Percentiles rank a stretch among this genome's conserved stretches.
These are phyloP conservation scores for Cladorrhinum samala DNA, from an alignment of 495 filamentous ascomycete genomes.

Conservation along the genomic window DNA sequence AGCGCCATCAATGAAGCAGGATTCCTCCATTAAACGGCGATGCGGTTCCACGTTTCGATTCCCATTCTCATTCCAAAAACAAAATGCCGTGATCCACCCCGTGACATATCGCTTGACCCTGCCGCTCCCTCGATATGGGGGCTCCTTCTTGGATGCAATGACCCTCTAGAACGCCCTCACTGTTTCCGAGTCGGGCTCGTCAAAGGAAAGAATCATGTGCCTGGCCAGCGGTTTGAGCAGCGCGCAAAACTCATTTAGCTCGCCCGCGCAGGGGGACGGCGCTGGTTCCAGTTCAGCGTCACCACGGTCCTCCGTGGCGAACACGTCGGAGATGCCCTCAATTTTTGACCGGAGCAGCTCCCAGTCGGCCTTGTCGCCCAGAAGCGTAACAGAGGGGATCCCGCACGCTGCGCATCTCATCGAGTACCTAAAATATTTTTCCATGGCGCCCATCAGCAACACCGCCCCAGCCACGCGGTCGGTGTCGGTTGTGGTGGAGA, in stretches of 20 bases:
- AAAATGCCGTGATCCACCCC: conserved; percentile 5
- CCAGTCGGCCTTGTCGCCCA: conserved; percentile 27
- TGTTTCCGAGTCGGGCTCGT: conserved; percentile 22
- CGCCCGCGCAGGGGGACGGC: not conserved
- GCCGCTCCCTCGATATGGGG: not conserved
- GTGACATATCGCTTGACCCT: not conserved
- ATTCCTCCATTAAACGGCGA: too few relatives aligned
- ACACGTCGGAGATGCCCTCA: conserved; percentile 14
- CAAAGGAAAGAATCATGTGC: conserved; percentile 26
- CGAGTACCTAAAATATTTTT: conserved; percentile 22
- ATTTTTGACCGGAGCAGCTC: conserved; percentile 15
- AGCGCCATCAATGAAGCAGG: not conserved
- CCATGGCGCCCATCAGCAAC: conserved; percentile 28
- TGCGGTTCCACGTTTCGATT: not conserved
- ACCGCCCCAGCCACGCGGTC: conserved; percentile 22
- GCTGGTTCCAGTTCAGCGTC: too few relatives aligned
- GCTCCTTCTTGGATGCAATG: not conserved
- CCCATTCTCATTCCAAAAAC: not conserved
- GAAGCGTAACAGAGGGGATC: conserved; percentile 29
- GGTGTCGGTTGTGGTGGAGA: conserved; percentile 23
- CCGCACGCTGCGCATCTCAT: conserved; percentile 18
- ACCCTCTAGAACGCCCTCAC: conserved; percentile 33
- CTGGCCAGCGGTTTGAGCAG: conserved; percentile 24
- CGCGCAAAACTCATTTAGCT: conserved; percentile 12
- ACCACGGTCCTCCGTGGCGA: not conserved